Evolutionary conservation across 306 rosid species (phyloP).

Genomic region (Quercus aquifolioides): DNA sequence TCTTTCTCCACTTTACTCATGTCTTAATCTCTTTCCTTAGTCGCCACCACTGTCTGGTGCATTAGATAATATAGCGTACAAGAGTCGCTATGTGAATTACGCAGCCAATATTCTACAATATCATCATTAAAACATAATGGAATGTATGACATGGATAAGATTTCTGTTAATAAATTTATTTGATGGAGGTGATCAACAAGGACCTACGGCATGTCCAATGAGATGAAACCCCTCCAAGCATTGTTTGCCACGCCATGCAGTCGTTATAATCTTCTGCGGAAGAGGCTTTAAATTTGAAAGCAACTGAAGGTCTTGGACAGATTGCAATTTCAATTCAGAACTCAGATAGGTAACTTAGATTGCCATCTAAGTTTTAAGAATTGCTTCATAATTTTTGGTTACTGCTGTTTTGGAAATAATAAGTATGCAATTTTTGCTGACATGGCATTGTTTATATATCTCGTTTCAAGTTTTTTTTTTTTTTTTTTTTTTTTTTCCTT

Average conservation of each 20-base stretch:
- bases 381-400: neutral
- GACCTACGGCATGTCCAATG: neutral
- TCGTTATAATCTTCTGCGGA: neutral
- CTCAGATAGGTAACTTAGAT: neutral
- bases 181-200: too few relatives aligned
- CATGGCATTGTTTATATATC: too few relatives aligned
- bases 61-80: conserved; percentile 34
- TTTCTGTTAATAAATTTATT: neutral
- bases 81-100: conserved; percentile 27
- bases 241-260: neutral
- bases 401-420: neutral
- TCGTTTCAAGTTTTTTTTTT: too few relatives aligned
- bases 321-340: neutral
- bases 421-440: neutral
- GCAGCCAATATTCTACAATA: conserved; percentile 9
- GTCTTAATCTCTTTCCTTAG: conserved; percentile 62
- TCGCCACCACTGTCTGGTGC: conserved; percentile 62
- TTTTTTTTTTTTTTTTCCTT: too few relatives aligned
- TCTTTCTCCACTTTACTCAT: neutral
- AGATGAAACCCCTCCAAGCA: neutral
- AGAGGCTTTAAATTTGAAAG: neutral
- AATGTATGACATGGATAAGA: neutral
- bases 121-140: neutral
- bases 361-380: neutral
- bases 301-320: neutral